phyloP scores from a whole-genome alignment of 805 yeast genomes.

The Saturnispora saitoi region DNA sequence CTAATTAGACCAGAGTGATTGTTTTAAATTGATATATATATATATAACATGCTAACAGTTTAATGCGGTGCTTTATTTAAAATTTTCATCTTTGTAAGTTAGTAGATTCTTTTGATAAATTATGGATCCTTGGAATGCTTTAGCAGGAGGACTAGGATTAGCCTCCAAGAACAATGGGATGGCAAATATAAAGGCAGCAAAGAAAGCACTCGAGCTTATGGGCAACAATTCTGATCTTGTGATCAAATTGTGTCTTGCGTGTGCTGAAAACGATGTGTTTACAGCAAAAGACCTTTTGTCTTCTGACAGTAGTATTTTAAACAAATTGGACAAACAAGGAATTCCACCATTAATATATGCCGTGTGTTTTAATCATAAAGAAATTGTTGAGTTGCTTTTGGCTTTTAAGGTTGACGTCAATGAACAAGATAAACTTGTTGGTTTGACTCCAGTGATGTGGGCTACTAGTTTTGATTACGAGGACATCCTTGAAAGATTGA shows the following conservation, averaged over 20 bases:
- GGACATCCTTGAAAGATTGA: conserved; percentile 44
- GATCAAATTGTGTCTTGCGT: conserved; percentile 28
- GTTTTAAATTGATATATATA: not conserved
- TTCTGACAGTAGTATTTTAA: conserved; percentile 16
- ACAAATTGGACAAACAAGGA: conserved; percentile 32
- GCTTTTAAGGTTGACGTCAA: conserved; percentile 41
- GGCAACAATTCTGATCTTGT: conserved; percentile 23
- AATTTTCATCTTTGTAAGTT: not conserved
- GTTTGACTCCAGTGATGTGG: conserved; percentile 79
- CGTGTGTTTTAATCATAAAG: conserved; percentile 42
- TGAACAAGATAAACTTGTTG: conserved; percentile 38
- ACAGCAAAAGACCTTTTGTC: conserved; percentile 23
- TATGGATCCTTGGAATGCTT: conserved; percentile 29
- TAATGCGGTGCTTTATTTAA: not conserved
- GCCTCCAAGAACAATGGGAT: conserved; percentile 23
- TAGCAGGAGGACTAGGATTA: conserved; percentile 10
- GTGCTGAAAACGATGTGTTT: conserved; percentile 31
- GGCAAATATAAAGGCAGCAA: conserved; percentile 30
- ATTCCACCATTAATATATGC: conserved; percentile 44
- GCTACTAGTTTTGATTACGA: conserved; percentile 58
- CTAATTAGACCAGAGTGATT: not conserved
- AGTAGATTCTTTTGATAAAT: not conserved
- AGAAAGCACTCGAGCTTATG: conserved; percentile 27
- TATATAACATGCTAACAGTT: not conserved
- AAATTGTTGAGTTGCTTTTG: conserved; percentile 40